Evolutionary conservation across 495 filamentous ascomycete genomes (phyloP).

Genomic region (Penicillium subrubescens): DNA sequence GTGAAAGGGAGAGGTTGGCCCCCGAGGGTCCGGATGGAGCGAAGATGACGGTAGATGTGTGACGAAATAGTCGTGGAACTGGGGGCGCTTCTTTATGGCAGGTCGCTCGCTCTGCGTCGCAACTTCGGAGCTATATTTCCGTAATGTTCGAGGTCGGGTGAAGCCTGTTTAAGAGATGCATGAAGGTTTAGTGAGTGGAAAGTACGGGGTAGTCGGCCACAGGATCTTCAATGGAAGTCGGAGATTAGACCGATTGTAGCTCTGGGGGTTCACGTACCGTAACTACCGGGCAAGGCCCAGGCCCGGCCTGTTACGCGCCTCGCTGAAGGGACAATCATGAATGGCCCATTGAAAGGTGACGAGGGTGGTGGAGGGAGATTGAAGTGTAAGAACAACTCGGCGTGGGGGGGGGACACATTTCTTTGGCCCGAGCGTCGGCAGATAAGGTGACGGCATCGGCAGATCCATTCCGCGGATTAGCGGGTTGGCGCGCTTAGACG

Average conservation of each 20-base stretch:
- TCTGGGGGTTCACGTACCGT: constrained; percentile 32
- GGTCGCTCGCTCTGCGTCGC: constrained; percentile 15
- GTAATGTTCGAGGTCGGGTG: constrained; percentile 21
- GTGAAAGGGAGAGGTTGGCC: constrained; percentile 59
- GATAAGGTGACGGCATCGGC: constrained; percentile 28
- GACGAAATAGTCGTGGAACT: constrained; percentile 95
- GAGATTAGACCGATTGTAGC: constrained; percentile 24
- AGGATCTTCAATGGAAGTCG: constrained; percentile 6
- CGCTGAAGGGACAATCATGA: constrained; percentile 47
- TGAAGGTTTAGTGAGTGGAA: constrained; percentile 14
- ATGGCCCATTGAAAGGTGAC: constrained; percentile 38
- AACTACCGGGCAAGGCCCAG: constrained; percentile 41
- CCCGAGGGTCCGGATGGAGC: constrained; percentile 81
- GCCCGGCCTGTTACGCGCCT: constrained; percentile 48
- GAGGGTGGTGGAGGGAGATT: constrained; percentile 3
- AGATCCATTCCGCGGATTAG: constrained; percentile 18
- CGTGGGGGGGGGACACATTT: constrained; percentile 20
- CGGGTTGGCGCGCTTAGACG: background rate
- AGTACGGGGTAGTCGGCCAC: constrained; percentile 7
- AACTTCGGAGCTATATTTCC: constrained; percentile 24
- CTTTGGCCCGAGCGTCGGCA: constrained; percentile 34
- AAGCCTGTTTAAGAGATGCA: constrained; percentile 24
- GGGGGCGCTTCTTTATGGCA: constrained; percentile 43
- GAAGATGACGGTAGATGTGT: constrained; percentile 93
- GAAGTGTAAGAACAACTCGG: constrained; percentile 12